Conservation (phyloP, 768 basidiomycete genomes). For the Termitomyces sp. region DNA sequence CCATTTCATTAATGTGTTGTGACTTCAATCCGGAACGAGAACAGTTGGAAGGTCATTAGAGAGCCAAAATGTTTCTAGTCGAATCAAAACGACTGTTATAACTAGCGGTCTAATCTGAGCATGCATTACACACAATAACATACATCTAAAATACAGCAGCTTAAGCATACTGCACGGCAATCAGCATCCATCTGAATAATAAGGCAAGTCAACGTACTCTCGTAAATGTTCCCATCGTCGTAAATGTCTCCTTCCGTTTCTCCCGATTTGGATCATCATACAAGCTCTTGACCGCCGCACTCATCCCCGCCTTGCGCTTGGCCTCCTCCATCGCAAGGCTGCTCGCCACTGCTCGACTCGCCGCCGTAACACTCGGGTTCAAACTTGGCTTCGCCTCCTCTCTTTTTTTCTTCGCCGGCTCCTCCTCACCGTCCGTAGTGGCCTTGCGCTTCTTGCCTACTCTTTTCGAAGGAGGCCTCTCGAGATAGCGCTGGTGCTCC, state of each 20-base stretch:
- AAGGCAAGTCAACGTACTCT: constrained; percentile 53
- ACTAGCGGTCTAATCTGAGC: background rate
- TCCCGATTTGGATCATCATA: constrained; percentile 57
- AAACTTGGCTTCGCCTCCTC: constrained; percentile 33
- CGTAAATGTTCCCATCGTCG: constrained; percentile 90
- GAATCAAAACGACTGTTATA: background rate
- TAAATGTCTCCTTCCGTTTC: constrained; percentile 78
- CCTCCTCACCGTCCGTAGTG: constrained; percentile 25
- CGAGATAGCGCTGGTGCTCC: constrained; percentile 52
- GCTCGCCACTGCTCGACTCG: constrained; percentile 63
- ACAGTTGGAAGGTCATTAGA: too few relatives aligned
- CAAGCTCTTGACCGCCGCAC: constrained; percentile 78
- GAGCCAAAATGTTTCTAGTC: too few relatives aligned
- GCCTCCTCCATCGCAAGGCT: constrained; percentile 79
- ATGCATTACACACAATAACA: constrained; percentile 1
- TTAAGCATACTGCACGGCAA: constrained; percentile 10
- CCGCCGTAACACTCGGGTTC: constrained; percentile 51
- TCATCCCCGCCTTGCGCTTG: constrained; percentile 82
- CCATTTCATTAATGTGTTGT: background rate
- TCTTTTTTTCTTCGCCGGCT: constrained; percentile 44
- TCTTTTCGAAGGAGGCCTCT: constrained; percentile 46
- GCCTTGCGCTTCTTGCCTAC: constrained; percentile 55
- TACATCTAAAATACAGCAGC: constrained; percentile 9
- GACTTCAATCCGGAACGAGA: background rate
- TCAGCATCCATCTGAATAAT: background rate